Evolutionary conservation across 306 rosid species (phyloP), one percentile per base, ranked within the genome.

Genomic region (Cicer judaicum): DNA sequence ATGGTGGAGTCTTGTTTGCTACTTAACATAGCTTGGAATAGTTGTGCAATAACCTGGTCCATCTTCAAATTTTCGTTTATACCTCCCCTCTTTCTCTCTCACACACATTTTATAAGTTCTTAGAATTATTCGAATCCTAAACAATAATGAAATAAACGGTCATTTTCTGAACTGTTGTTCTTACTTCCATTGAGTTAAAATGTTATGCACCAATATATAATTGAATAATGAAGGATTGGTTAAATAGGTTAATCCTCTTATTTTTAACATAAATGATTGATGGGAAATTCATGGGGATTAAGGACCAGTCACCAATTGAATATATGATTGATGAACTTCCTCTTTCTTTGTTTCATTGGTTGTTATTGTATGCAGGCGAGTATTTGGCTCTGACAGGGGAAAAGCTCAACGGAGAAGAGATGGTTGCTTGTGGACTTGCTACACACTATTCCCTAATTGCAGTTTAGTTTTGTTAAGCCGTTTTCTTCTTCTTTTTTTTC

Each of bases 361-460:
- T 73, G 44, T 69, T 40, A 29, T 75, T 62, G 50, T 78, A 38
- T 85, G 77, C 84, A 94, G 97, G 98, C n/a, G 97, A 94, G 83
- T 91, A 87, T 88, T 78, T 91, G 87, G 98, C 88, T 78, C 84
- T 94, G 29, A 91, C 96, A 7, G 97, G 98, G 74, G 93, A 80
- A 68, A 94, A 88, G 62, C 95, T 90, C 72, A 86, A 76, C 14
- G 97, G 96, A 78, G 87, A 67, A 56, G 96, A 94, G 83, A 91
- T 94, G 97, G 41, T 84, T 80, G 79, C 91, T 44, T 90, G 95
- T 78, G 97, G 97, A 64, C 95, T 91, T 82, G 98, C 96, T 14
- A 94, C 97, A 6, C 98, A 94, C 78, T 91, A 94, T 79, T 72
- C 88, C 14, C 84, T 78, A 84, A 82, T 70, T 78, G 79, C 87